These are phyloP conservation scores for Ustilago crameri DNA, from an alignment of 1,284 basidiomycete genomes.

Conservation along the genomic window DNA sequence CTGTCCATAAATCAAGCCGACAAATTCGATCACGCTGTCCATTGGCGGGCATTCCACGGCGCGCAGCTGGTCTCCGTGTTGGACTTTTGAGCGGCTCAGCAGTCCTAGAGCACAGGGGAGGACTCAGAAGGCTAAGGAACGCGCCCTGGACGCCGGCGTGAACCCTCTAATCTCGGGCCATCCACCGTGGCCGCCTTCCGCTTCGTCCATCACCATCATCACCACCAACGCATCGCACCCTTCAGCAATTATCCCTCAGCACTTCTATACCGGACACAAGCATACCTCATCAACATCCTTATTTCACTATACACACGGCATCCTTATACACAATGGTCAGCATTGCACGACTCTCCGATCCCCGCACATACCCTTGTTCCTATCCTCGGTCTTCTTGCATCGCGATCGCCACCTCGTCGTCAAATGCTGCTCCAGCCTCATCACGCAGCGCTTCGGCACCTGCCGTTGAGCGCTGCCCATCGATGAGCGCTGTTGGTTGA, in stretches of 20 bases:
- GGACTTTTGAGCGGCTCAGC: too few relatives aligned
- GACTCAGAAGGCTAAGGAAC: too few relatives aligned
- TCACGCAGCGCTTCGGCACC: background rate
- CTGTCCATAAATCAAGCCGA: too few relatives aligned
- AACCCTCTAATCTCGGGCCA: too few relatives aligned
- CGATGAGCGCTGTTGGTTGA: background rate
- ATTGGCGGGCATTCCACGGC: too few relatives aligned
- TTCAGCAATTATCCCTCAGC: background rate
- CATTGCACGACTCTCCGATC: conserved; percentile 22
- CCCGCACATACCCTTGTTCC: background rate
- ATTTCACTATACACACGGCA: background rate
- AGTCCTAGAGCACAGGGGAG: too few relatives aligned
- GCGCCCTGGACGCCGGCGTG: too few relatives aligned
- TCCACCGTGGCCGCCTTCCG: background rate
- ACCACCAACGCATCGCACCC: background rate
- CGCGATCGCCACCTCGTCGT: conserved; percentile 7
- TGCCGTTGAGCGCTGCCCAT: background rate
- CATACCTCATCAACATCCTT: background rate
- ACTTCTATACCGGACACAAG: conserved; percentile 5
- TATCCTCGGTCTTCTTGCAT: conserved; percentile 13
- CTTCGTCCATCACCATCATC: background rate
- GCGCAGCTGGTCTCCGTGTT: too few relatives aligned
- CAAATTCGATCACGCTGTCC: too few relatives aligned
- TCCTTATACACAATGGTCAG: conserved; percentile 36
- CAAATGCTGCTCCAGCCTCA: background rate